These are phyloP conservation scores for Nakazawaea sp. DNA, from an alignment of 805 yeast genomes.

Conservation along the genomic window DNA sequence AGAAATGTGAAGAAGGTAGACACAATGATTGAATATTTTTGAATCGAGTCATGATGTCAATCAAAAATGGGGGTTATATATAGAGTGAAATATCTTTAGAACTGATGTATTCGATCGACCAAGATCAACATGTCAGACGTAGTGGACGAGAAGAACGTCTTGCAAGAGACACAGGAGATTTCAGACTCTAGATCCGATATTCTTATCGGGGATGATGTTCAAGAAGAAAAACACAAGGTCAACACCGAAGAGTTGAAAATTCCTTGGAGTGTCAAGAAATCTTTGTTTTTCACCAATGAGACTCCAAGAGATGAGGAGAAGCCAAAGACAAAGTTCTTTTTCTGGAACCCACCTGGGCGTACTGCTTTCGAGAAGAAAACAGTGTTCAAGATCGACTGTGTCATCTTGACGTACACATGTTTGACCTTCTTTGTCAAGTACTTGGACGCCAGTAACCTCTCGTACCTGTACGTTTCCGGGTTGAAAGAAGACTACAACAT, in stretches of 20 bases:
- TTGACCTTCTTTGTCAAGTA: constrained; percentile 41
- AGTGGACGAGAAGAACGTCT: no score
- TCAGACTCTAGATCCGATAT: no score
- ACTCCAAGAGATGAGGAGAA: neutral
- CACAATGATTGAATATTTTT: no score
- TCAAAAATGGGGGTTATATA: no score
- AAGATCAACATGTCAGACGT: no score
- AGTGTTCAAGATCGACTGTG: constrained; percentile 48
- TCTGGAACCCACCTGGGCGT: constrained; percentile 10
- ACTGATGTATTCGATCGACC: no score
- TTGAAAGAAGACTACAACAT: constrained; percentile 29
- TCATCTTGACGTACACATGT: constrained; percentile 45
- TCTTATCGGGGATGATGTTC: no score
- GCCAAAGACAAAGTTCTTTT: constrained; percentile 1
- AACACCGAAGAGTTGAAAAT: neutral
- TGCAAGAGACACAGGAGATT: no score
- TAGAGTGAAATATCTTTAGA: no score
- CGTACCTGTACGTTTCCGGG: constrained; percentile 32
- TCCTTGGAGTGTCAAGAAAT: constrained; percentile 1
- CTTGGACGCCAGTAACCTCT: constrained; percentile 45
- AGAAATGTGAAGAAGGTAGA: no score
- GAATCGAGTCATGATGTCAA: no score
- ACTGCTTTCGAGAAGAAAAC: constrained; percentile 15
- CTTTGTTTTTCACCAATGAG: constrained; percentile 1
- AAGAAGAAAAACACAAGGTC: no score